phyloP scores from a whole-genome alignment of 176 grass and related monocot genomes.

The Chrysopogon serrulatus region DNA sequence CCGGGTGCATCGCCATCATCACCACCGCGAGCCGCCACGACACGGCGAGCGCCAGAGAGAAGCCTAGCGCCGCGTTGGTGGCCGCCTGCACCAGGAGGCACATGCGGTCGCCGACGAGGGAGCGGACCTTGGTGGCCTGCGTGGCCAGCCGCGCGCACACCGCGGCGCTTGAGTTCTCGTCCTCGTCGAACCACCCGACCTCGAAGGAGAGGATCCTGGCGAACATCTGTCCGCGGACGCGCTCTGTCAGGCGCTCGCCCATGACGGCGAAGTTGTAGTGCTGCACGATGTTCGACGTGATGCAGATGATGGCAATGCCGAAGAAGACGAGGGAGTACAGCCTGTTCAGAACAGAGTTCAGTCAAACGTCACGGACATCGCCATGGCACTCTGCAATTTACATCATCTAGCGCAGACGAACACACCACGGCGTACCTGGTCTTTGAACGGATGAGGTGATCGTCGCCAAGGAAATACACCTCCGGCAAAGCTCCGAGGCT shows the following conservation, averaged over 20 bases:
- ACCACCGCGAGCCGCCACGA: constrained; percentile 37
- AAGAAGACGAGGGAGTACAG: constrained; percentile 39
- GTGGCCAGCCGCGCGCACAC: constrained; percentile 29
- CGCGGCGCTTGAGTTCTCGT: constrained; percentile 47
- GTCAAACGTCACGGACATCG: not conserved
- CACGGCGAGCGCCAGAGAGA: constrained; percentile 30
- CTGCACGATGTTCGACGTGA: constrained; percentile 40
- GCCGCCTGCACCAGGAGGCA: constrained; percentile 39
- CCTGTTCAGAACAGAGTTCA: constrained; percentile 1
- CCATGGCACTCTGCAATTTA: not conserved
- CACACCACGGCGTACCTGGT: not conserved
- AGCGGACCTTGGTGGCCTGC: constrained; percentile 44
- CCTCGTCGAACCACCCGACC: constrained; percentile 62
- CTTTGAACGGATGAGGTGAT: constrained; percentile 42
- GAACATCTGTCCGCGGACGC: constrained; percentile 52
- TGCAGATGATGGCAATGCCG: constrained; percentile 38
- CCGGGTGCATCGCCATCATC: constrained; percentile 45
- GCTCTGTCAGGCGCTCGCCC: constrained; percentile 61
- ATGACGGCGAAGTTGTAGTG: constrained; percentile 51
- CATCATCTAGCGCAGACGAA: not conserved
- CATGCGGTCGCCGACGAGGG: constrained; percentile 46
- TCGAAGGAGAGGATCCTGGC: constrained; percentile 73
- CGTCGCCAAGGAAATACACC: constrained; percentile 49
- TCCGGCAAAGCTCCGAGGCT: constrained; percentile 40
- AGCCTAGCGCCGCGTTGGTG: constrained; percentile 25